phyloP scores from a whole-genome alignment of 2,329 filamentous ascomycete genomes.

The Talaromyces funiculosus region DNA sequence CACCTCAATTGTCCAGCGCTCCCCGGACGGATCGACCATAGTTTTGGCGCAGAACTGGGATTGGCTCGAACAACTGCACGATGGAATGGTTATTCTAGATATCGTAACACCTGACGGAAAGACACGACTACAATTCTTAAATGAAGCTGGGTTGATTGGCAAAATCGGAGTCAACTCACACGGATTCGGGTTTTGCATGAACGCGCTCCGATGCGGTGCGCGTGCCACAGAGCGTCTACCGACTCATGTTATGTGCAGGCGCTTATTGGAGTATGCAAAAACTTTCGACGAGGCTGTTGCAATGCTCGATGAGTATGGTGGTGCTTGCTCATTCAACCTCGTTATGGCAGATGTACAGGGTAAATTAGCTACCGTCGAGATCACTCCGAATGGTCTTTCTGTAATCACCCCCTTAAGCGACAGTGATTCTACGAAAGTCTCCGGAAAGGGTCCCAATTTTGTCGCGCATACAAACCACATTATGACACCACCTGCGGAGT shows the following conservation, averaged over 20 bases:
- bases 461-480: constrained; percentile 8
- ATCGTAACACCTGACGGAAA: background rate
- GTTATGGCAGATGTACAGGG: background rate
- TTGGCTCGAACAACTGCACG: constrained; percentile 4
- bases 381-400: background rate
- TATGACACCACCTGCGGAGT: background rate
- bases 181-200: constrained; percentile 2
- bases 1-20: background rate
- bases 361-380: background rate
- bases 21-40: background rate
- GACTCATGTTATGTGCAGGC: background rate
- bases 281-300: background rate
- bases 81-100: background rate
- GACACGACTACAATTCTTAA: background rate
- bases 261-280: background rate
- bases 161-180: constrained; percentile 3
- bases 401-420: background rate
- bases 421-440: background rate
- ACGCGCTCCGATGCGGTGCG: constrained; percentile 5
- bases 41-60: constrained; percentile 9
- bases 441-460: background rate
- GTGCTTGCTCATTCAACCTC: background rate
- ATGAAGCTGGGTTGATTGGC: constrained; percentile 2
- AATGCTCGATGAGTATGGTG: constrained; percentile 1
- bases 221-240: background rate